phyloP scores from a whole-genome alignment of 768 basidiomycete genomes.

The Calocybe indica region DNA sequence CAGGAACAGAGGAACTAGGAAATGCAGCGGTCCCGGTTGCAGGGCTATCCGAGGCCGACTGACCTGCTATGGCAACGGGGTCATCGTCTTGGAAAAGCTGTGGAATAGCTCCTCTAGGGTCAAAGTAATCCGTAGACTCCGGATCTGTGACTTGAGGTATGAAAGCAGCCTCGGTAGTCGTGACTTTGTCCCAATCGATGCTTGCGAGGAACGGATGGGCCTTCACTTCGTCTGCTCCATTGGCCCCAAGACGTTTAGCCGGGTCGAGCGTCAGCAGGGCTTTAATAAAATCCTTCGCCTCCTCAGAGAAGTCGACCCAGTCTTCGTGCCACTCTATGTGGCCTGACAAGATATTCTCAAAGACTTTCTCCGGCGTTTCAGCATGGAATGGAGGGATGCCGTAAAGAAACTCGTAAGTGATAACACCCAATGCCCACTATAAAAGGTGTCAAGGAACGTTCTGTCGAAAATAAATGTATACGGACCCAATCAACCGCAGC shows the following conservation, averaged over 20 bases:
- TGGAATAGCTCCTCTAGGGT: slow-evolving; percentile 87
- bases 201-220: slow-evolving; percentile 84
- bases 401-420: slow-evolving; percentile 97
- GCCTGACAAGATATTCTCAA: slow-evolving; percentile 95
- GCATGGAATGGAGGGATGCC: slow-evolving; percentile 98
- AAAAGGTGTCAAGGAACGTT: slow-evolving; percentile 9
- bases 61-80: slow-evolving; percentile 46
- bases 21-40: slow-evolving; percentile 32
- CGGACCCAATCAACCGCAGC: slow-evolving; percentile 95
- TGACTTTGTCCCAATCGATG: slow-evolving; percentile 92
- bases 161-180: slow-evolving; percentile 85
- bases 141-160: slow-evolving; percentile 94
- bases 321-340: slow-evolving; percentile 96
- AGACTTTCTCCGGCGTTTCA: slow-evolving; percentile 94
- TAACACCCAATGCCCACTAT: slow-evolving; percentile 97
- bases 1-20: slow-evolving; percentile 32
- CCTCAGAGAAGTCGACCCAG: slow-evolving; percentile 78
- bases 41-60: slow-evolving; percentile 43
- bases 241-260: slow-evolving; percentile 69
- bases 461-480: slow-evolving; percentile 7
- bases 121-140: slow-evolving; percentile 99
- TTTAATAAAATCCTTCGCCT: slow-evolving; percentile 88
- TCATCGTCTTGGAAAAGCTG: slow-evolving; percentile 93
- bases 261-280: slow-evolving; percentile 81
- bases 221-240: slow-evolving; percentile 91